Conservation (phyloP, 805 yeast species). For the Myxozyma vanderwaltii region DNA sequence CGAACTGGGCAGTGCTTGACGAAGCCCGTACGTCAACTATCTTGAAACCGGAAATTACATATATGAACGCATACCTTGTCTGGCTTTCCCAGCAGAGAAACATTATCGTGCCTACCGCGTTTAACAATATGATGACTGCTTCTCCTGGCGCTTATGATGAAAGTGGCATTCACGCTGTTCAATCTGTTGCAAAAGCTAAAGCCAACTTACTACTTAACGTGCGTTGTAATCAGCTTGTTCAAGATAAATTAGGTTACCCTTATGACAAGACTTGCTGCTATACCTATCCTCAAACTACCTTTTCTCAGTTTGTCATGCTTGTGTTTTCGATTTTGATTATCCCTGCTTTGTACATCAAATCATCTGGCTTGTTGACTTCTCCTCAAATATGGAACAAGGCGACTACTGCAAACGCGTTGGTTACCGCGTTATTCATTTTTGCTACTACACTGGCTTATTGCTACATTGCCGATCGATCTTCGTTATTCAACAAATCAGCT, state of each 20-base stretch:
- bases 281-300: slow-evolving; percentile 25
- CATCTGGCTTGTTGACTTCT: slow-evolving; percentile 8
- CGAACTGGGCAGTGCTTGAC: slow-evolving; percentile 27
- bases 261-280: slow-evolving; percentile 35
- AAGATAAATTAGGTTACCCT: slow-evolving; percentile 29
- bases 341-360: slow-evolving; percentile 23
- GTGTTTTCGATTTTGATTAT: slow-evolving; percentile 7
- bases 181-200: slow-evolving; percentile 29
- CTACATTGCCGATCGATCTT: slow-evolving; percentile 35
- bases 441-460: slow-evolving; percentile 30
- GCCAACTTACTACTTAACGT: slow-evolving; percentile 33
- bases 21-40: slow-evolving; percentile 28
- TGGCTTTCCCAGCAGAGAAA: slow-evolving; percentile 28
- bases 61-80: slow-evolving; percentile 31
- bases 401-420: slow-evolving; percentile 12
- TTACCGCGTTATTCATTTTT: slow-evolving; percentile 28
- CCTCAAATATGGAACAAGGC: slow-evolving; percentile 23
- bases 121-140: slow-evolving; percentile 27
- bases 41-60: slow-evolving; percentile 19
- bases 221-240: slow-evolving; percentile 35
- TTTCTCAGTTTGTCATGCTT: slow-evolving; percentile 20
- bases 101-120: slow-evolving; percentile 31
- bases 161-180: slow-evolving; percentile 31
- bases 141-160: slow-evolving; percentile 20
- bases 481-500: slow-evolving; percentile 32